Percentiles rank a stretch among this genome's conserved stretches.
Evolutionary conservation across 805 yeast species (phyloP).

Genomic region (Zygotorulaspora danielsina): DNA sequence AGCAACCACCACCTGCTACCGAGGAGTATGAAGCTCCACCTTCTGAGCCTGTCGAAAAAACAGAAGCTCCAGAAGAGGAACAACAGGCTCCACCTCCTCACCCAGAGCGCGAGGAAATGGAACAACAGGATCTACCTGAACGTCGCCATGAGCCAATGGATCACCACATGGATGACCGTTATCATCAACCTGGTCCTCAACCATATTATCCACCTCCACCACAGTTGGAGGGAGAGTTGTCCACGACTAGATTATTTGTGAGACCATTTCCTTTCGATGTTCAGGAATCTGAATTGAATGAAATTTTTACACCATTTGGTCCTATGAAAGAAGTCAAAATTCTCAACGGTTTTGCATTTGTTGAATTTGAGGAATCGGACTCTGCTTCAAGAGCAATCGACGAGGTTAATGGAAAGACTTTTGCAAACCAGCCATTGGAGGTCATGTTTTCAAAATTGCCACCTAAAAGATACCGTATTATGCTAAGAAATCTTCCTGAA

Average conservation of each 20-base stretch:
- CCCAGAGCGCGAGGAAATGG: conserved; percentile 11
- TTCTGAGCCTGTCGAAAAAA: conserved; percentile 16
- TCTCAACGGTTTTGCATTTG: conserved; percentile 83
- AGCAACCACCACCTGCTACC: conserved; percentile 19
- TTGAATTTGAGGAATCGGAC: conserved; percentile 73
- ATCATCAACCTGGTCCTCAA: conserved; percentile 21
- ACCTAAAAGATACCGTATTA: conserved; percentile 70
- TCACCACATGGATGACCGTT: conserved; percentile 13
- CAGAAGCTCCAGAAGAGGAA: conserved; percentile 14
- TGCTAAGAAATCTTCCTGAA: conserved; percentile 66
- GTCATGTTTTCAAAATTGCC: conserved; percentile 43
- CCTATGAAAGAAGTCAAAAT: conserved; percentile 63
- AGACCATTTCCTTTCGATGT: conserved; percentile 60
- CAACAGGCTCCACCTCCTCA: conserved; percentile 11
- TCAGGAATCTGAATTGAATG: conserved; percentile 58
- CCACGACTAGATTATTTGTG: conserved; percentile 48
- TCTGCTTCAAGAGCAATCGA: conserved; percentile 72
- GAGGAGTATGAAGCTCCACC: conserved; percentile 15
- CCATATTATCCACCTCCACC: conserved; percentile 26
- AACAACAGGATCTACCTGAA: conserved; percentile 11
- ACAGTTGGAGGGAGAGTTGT: conserved; percentile 36
- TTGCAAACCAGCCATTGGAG: conserved; percentile 50
- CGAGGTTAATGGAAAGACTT: conserved; percentile 65
- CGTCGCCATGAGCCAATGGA: conserved; percentile 14
- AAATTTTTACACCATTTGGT: conserved; percentile 62